phyloP scores from a whole-genome alignment of 208 protist genomes.

The Balamuthia mandrillaris region DNA sequence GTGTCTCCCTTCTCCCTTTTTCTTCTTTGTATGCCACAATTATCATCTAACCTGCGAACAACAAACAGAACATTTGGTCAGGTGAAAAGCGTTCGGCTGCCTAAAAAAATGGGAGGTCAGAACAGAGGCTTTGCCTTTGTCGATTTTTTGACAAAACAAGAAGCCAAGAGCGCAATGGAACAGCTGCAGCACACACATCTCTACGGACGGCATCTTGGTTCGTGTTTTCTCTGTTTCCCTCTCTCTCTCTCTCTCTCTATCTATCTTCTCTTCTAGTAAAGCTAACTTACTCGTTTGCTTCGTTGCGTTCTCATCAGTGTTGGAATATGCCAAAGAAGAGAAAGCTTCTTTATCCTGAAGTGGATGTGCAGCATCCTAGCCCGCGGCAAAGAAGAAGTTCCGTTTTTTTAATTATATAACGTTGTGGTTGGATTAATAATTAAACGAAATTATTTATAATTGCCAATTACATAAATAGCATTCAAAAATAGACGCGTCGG shows the following conservation, averaged over 20 bases:
- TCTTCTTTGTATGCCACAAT: neutral
- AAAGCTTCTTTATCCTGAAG: too few species aligned
- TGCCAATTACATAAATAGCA: too few species aligned
- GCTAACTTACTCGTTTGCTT: too few species aligned
- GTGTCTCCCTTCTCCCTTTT: conserved; percentile 6
- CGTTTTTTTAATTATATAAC: too few species aligned
- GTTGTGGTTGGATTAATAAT: too few species aligned
- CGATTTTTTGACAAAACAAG: conserved; percentile 92
- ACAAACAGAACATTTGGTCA: conserved; percentile 78
- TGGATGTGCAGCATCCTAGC: too few species aligned
- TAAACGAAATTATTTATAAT: too few species aligned
- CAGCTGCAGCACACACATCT: conserved; percentile 90
- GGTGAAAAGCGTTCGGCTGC: conserved; percentile 91
- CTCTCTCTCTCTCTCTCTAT: too few species aligned
- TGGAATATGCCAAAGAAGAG: conserved; percentile 93
- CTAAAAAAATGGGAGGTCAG: conserved; percentile 84
- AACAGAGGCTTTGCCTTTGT: conserved; percentile 97
- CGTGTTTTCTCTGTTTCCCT: neutral
- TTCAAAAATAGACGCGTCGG: too few species aligned
- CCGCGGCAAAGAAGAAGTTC: too few species aligned
- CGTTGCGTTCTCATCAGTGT: too few species aligned
- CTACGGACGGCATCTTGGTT: conserved; percentile 91
- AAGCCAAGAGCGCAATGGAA: conserved; percentile 88
- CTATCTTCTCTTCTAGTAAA: too few species aligned
- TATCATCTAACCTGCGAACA: conserved; percentile 6